Evolutionary conservation across 495 filamentous ascomycete genomes (phyloP).

Genomic region (Penicillium bialowiezense): DNA sequence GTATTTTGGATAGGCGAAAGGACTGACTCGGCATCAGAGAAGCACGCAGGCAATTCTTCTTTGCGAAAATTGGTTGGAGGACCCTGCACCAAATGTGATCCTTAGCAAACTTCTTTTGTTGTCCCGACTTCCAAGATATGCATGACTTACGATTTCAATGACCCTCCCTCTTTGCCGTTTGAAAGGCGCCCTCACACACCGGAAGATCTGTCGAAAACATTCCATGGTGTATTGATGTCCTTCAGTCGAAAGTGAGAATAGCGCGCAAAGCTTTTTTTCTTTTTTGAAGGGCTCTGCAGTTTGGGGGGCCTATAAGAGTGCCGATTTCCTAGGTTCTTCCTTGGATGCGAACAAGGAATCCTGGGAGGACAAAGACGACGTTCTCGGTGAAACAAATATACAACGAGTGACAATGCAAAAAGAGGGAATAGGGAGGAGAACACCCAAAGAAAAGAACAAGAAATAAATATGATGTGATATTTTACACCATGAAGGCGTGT

Average conservation of each 20-base stretch:
- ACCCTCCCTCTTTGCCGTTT: slow-evolving; percentile 23
- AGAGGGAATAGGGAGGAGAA: slow-evolving; percentile 17
- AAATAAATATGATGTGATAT: slow-evolving; percentile 20
- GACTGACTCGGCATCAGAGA: slow-evolving; percentile 46
- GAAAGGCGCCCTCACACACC: slow-evolving; percentile 38
- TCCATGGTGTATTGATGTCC: slow-evolving; percentile 24
- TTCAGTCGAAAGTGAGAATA: not conserved
- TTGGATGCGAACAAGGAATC: slow-evolving; percentile 6
- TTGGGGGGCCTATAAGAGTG: not conserved
- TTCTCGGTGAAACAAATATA: slow-evolving; percentile 19
- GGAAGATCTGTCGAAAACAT: slow-evolving; percentile 40
- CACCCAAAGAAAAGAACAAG: slow-evolving; percentile 21
- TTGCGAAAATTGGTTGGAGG: slow-evolving; percentile 46
- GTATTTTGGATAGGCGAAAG: slow-evolving; percentile 16
- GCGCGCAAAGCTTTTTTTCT: slow-evolving; percentile 9
- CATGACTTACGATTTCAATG: slow-evolving; percentile 39
- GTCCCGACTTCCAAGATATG: not conserved
- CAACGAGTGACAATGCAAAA: slow-evolving; percentile 28
- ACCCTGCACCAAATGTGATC: slow-evolving; percentile 23
- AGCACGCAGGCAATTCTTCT: slow-evolving; percentile 40
- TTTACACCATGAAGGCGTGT: slow-evolving; percentile 28
- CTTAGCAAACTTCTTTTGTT: slow-evolving; percentile 1
- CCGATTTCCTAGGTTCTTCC: not conserved
- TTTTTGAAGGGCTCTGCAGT: slow-evolving; percentile 11
- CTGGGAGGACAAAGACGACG: slow-evolving; percentile 8